phyloP scores from a whole-genome alignment of 169 alveolate genomes.

The Cryptosporidium sp. region DNA sequence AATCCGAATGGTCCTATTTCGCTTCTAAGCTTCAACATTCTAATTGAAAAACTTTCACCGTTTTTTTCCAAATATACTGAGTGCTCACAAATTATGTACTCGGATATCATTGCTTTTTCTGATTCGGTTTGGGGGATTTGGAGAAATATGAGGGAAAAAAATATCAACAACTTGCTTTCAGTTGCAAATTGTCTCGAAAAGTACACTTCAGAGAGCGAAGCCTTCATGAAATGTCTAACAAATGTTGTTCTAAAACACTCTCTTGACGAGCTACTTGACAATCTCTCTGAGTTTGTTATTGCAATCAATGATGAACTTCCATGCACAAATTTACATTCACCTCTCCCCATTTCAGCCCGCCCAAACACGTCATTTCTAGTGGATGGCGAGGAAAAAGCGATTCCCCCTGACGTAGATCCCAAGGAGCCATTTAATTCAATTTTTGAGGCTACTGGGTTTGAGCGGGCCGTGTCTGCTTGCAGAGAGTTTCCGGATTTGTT shows the following conservation, averaged over 20 bases:
- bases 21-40: constrained; percentile 26
- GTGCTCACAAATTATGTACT: background rate
- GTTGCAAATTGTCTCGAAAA: constrained; percentile 35
- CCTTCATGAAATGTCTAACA: constrained; percentile 2
- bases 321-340: background rate
- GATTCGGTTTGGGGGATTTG: constrained; percentile 35
- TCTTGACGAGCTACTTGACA: constrained; percentile 34
- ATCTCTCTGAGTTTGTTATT: constrained; percentile 22
- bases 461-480: constrained; percentile 37
- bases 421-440: constrained; percentile 67
- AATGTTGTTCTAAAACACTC: constrained; percentile 21
- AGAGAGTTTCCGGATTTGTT: constrained; percentile 52
- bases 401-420: constrained; percentile 47
- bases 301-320: constrained; percentile 29
- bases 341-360: background rate
- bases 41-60: constrained; percentile 51
- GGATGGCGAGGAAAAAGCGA: background rate
- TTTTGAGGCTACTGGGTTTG: constrained; percentile 40
- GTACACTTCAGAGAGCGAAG: constrained; percentile 13
- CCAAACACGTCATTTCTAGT: background rate
- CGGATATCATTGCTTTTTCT: constrained; percentile 23
- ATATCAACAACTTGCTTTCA: background rate
- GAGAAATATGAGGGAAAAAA: constrained; percentile 31
- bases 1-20: constrained; percentile 64
- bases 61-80: constrained; percentile 9